These are phyloP conservation scores for Leucoagaricus sp. DNA, from an alignment of 1,284 basidiomycete species.

Conservation along the genomic window DNA sequence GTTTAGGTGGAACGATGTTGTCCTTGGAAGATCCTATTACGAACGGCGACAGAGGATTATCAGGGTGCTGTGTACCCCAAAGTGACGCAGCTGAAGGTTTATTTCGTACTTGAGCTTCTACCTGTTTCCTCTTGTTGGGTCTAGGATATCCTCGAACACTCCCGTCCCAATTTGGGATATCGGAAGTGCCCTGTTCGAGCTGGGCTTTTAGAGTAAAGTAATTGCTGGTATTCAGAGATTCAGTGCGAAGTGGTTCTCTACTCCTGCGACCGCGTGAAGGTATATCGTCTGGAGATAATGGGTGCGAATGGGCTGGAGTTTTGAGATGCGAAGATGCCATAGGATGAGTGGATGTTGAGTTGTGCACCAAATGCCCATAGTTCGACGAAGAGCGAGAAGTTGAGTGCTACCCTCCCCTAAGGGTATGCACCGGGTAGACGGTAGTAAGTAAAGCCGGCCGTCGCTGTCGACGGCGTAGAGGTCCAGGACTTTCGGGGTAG, in stretches of 20 bases:
- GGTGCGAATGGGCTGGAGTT: conserved; percentile 67
- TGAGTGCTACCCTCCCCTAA: too few species aligned
- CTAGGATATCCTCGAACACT: conserved; percentile 58
- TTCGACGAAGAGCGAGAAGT: neutral
- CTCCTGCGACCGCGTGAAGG: conserved; percentile 40
- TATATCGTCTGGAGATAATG: conserved; percentile 55
- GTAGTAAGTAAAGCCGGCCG: neutral
- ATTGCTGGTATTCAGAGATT: conserved; percentile 32
- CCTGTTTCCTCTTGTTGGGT: conserved; percentile 25
- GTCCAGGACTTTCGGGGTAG: neutral
- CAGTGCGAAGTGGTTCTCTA: conserved; percentile 31
- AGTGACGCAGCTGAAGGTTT: neutral
- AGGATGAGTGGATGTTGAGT: conserved; percentile 1
- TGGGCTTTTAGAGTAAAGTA: conserved; percentile 66
- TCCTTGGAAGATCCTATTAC: conserved; percentile 54
- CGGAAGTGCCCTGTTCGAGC: conserved; percentile 44
- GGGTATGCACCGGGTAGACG: neutral
- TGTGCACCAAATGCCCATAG: conserved; percentile 2
- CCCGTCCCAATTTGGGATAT: conserved; percentile 56
- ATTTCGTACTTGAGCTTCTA: neutral
- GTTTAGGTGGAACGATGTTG: conserved; percentile 20
- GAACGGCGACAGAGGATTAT: conserved; percentile 45
- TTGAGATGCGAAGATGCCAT: conserved; percentile 38
- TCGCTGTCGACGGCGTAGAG: neutral
- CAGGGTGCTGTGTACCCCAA: conserved; percentile 14